Evolutionary conservation across 78 protist genomes (phyloP).

Genomic region (Isochrysis galbana): DNA sequence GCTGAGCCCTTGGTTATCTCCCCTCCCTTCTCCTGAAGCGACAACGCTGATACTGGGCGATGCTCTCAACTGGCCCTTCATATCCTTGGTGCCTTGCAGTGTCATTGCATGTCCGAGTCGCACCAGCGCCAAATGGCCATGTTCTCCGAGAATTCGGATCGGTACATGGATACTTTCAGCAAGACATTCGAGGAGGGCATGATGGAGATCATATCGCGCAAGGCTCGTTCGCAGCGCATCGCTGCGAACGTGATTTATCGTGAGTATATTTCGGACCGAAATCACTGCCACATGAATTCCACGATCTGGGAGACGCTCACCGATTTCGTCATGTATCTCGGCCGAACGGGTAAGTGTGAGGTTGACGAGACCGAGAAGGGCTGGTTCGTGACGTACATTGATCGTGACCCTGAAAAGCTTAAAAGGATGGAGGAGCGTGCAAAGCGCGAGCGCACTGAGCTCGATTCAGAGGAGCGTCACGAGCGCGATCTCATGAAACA

Average conservation of each 20-base stretch:
- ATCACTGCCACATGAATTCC: slow-evolving; percentile 50
- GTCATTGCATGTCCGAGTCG: slow-evolving; percentile 81
- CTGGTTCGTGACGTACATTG: slow-evolving; percentile 64
- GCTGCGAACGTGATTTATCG: slow-evolving; percentile 16
- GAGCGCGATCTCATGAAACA: not conserved
- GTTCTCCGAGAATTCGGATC: slow-evolving; percentile 64
- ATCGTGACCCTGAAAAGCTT: slow-evolving; percentile 37
- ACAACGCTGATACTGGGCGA: not conserved
- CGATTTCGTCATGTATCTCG: slow-evolving; percentile 80
- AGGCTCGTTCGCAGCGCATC: slow-evolving; percentile 15
- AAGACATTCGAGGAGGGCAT: slow-evolving; percentile 76
- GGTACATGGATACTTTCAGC: slow-evolving; percentile 68
- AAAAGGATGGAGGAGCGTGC: not conserved
- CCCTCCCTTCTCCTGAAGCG: not conserved
- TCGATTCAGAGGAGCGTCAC: slow-evolving; percentile 12
- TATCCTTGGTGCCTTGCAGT: too few relatives aligned
- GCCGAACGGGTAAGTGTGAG: slow-evolving; percentile 66
- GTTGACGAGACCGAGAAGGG: slow-evolving; percentile 89
- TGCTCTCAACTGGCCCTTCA: not conserved
- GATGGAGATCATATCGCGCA: slow-evolving; percentile 46
- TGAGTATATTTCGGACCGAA: slow-evolving; percentile 18
- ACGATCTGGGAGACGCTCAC: slow-evolving; percentile 64
- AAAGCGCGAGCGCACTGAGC: not conserved
- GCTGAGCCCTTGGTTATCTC: too few relatives aligned
- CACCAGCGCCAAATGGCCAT: slow-evolving; percentile 85